Base-by-base conservation (phyloP, 2,329 filamentous ascomycete genomes). In the Cytospora chrysosperma region DNA sequence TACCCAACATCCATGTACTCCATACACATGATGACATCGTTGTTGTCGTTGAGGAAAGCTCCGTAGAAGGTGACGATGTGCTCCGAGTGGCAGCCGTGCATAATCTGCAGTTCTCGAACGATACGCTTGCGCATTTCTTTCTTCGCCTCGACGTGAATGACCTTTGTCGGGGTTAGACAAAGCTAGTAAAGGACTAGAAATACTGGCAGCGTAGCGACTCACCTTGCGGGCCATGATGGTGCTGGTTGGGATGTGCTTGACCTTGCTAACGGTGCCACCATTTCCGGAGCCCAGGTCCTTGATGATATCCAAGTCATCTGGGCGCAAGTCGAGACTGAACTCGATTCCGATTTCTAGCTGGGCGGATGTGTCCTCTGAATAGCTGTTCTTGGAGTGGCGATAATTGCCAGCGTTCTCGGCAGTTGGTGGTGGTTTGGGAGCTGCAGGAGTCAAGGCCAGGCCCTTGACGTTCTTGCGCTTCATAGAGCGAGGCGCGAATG, bases 1-100 rank as follows among this genome's bases (percentile, higher is more conserved):
- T 84, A 98, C 95, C 95, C 95, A 75, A 94, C 92, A 77, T 99
- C 95, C 92, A 97, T 97, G 75, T 99, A 98, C 76, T 99, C 95
- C 95, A 99, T 99, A 77, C 95, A 99, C 89, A 99, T 94, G 70
- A 98, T 96, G 64, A 99, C 96, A 79, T 99, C 95, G 74, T 96
- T 94, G 67, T 93, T 93, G 73, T 96, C 91, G 74, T 97, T 98
- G 73, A 98, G 85, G 74, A 98, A 99, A 43, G 95, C 95, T 65
- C 95, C 95, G 73, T 98, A 98, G 77, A 97, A 99, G 61, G 90
- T 97, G 65, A 99, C 95, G 72, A 99, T 98, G 76, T 96, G 93
- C 66, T 95, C 91, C 26, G 92, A 97, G 73, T 97, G 95, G 78
- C 95, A 99, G 72, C 96, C 92, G 75, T 97, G 93, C 88, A 98